Percentiles rank a stretch among this genome's conserved stretches.
phyloP scores from a whole-genome alignment of 805 yeast genomes.

The Starmerella floris region DNA sequence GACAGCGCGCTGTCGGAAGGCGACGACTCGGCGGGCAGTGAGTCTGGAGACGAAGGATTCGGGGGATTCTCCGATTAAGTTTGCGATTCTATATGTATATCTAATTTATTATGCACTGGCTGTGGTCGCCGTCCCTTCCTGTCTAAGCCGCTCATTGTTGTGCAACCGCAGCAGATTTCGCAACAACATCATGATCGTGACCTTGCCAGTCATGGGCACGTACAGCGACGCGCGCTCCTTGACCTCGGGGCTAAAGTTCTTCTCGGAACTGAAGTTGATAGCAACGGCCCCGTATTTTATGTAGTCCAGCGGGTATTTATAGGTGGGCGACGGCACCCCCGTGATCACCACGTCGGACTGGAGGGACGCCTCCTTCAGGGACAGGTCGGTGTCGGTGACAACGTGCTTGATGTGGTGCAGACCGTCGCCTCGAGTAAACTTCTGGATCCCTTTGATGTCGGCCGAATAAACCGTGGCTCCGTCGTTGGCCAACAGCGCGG shows the following conservation, averaged over 20 bases:
- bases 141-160: conserved; percentile 38
- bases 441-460: conserved; percentile 75
- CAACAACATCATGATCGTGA: conserved; percentile 85
- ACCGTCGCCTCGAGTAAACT: conserved; percentile 89
- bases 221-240: conserved; percentile 79
- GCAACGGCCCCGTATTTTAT: conserved; percentile 81
- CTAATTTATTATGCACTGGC: not conserved
- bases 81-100: not conserved
- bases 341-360: conserved; percentile 86
- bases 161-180: conserved; percentile 76
- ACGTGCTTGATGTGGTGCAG: conserved; percentile 68
- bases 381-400: conserved; percentile 43
- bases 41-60: conserved; percentile 19
- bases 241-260: conserved; percentile 68
- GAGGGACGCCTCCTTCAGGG: conserved; percentile 52
- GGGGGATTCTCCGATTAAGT: conserved; percentile 15
- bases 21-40: conserved; percentile 20
- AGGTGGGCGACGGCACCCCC: conserved; percentile 76
- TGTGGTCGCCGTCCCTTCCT: not conserved
- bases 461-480: conserved; percentile 94
- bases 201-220: conserved; percentile 93
- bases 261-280: conserved; percentile 77
- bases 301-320: conserved; percentile 73
- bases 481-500: conserved; percentile 90
- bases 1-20: conserved; percentile 23